Base-by-base conservation (phyloP, 371 early-diverging fungal genomes). In the Zychaea mexicana region DNA sequence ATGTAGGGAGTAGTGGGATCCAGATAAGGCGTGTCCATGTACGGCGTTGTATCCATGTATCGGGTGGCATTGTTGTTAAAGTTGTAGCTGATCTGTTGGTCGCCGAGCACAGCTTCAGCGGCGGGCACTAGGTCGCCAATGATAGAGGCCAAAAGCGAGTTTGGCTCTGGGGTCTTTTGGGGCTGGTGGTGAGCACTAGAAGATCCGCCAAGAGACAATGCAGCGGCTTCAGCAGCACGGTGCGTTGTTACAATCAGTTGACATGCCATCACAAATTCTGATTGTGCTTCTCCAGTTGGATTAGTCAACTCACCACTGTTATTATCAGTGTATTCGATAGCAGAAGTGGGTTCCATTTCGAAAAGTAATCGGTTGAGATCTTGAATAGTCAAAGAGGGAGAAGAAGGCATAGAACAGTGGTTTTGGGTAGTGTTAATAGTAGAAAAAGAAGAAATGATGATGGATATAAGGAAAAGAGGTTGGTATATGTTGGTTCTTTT, bases 21-120 rank as follows among this genome's bases (percentile, higher is more conserved):
- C 22, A 74, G 55, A 62, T 67, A 74, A 32, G 78, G 78, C 26
- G 78, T 75, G 39, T 57, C 66, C 67, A 75, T 75, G 52, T 66
- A 56, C 21, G 75, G 75, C 19, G 75, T 42, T 42, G 42, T 1
- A 24, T 70, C 71, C 17, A 73, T 68, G 36, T 67, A 73, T 22
- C 74, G 77, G 54, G 74, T 78, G 28, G 64, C 61, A 46, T 61
- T 21, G 53, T 73, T 71, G 26, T 65, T 70, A 30, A 73, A 72
- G 26, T 72, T 74, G 42, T 53, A 61, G 62, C 70, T 72, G 46
- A 67, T 52, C 24, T 70, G 73, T 22, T 73, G 70, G 39, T 72
- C 65, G 32, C 45, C 32, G n/a, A 52, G 61, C 13, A 61, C 65
- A 46, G 64, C 65, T n/a, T 52, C 66, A 13, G 68, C 68, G 19